These are phyloP conservation scores for Candida oleophila DNA, from an alignment of 805 yeast genomes.

Conservation along the genomic window DNA sequence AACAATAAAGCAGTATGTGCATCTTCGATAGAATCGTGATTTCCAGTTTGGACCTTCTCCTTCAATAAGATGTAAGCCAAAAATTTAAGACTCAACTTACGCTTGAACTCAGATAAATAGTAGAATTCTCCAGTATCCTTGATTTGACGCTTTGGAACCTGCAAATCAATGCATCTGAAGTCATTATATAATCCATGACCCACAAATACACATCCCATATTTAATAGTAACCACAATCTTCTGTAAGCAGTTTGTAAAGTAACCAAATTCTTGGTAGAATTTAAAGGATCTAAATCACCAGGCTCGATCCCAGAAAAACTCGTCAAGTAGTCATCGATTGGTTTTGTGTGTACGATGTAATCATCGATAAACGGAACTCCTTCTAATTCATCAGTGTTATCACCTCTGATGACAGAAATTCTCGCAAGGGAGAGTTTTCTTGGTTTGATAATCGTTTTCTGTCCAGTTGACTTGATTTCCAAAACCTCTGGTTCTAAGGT, in stretches of 20 bases:
- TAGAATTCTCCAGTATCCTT: constrained; percentile 85
- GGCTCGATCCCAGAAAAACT: constrained; percentile 90
- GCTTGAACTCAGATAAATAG: constrained; percentile 68
- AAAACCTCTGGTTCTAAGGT: constrained; percentile 72
- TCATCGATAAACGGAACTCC: constrained; percentile 91
- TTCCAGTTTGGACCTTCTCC: constrained; percentile 81
- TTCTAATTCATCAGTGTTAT: constrained; percentile 52
- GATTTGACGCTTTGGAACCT: constrained; percentile 82
- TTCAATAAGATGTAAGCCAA: constrained; percentile 76
- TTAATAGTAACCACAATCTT: constrained; percentile 84
- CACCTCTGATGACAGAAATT: constrained; percentile 79
- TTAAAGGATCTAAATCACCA: constrained; percentile 78
- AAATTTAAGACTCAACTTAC: constrained; percentile 82
- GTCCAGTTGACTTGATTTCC: constrained; percentile 75
- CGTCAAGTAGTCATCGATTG: constrained; percentile 83
- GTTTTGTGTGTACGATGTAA: constrained; percentile 71
- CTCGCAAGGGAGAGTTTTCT: constrained; percentile 78
- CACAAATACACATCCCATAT: constrained; percentile 86
- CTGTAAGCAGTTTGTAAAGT: constrained; percentile 81
- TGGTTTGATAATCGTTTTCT: constrained; percentile 69
- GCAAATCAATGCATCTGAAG: constrained; percentile 88
- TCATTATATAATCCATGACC: constrained; percentile 94
- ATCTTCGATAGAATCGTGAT: constrained; percentile 97
- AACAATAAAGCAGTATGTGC: constrained; percentile 81
- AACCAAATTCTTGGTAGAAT: constrained; percentile 68